Conservation (phyloP, 305 asterid species). For the Fraxinus xanthoxyloides region DNA sequence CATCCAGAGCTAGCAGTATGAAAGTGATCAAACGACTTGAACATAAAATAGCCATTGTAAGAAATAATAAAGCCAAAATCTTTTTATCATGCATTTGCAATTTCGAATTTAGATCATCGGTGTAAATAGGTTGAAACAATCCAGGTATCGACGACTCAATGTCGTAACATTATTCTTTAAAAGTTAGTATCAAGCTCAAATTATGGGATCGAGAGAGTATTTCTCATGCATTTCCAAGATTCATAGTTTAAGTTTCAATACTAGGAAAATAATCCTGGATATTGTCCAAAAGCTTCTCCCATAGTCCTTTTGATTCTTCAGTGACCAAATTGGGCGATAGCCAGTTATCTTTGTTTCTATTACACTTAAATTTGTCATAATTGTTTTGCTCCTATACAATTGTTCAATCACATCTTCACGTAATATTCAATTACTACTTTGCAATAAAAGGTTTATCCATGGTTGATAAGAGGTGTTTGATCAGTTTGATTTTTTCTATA, state of each 20-base stretch:
- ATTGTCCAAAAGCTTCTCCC: not conserved
- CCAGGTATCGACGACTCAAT: not conserved
- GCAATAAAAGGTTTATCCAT: not conserved
- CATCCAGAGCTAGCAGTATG: slow-evolving; percentile 58
- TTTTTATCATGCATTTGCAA: not conserved
- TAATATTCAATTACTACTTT: not conserved
- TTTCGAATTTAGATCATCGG: not conserved
- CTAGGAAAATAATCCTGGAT: not conserved
- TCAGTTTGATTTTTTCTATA: not conserved
- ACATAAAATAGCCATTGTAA: slow-evolving; percentile 81
- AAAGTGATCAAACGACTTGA: slow-evolving; percentile 77
- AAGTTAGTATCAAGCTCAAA: not conserved
- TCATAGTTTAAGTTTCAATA: not conserved
- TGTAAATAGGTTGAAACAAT: not conserved
- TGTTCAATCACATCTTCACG: not conserved
- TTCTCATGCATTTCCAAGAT: not conserved
- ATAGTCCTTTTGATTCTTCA: not conserved
- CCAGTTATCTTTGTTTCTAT: not conserved
- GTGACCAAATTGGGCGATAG: not conserved
- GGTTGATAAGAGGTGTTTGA: slow-evolving; percentile 12
- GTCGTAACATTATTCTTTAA: not conserved
- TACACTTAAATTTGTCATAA: not conserved
- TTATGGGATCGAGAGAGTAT: not conserved
- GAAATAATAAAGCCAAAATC: slow-evolving; percentile 20
- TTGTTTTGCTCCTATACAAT: not conserved